A percentile compares a stretch with the other conserved stretches of the same genome.
Evolutionary conservation across 371 early-diverging fungal species (phyloP).

Genomic region (Mucor sp.): DNA sequence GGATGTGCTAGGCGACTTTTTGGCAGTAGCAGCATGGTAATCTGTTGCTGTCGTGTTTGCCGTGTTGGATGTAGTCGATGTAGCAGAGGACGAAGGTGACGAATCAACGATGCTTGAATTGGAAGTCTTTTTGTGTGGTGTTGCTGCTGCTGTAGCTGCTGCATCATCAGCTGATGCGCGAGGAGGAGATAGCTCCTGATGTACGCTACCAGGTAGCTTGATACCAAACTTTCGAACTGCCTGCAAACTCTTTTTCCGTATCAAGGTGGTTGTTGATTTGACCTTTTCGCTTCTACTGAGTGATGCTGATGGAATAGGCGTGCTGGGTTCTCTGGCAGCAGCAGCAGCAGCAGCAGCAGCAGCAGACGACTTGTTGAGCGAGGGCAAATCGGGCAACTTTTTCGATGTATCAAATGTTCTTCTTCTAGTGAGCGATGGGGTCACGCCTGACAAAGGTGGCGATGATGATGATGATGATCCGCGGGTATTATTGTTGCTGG

Average conservation of each 20-base stretch:
- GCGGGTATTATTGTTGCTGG: background rate
- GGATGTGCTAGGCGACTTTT: background rate
- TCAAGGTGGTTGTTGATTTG: slow-evolving; percentile 58
- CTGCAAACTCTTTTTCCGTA: slow-evolving; percentile 24
- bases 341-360: too few relatives aligned
- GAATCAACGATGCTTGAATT: background rate
- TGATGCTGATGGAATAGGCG: slow-evolving; percentile 72
- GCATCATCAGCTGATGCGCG: background rate
- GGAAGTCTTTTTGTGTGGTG: background rate
- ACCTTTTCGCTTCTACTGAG: slow-evolving; percentile 69
- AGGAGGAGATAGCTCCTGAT: background rate
- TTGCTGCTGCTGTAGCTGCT: background rate
- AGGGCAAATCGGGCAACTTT: slow-evolving; percentile 14
- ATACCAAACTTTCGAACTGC: slow-evolving; percentile 11
- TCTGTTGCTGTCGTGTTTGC: background rate
- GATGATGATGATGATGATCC: background rate
- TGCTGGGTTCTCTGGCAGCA: background rate
- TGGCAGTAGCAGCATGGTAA: background rate
- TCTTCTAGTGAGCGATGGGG: slow-evolving; percentile 7
- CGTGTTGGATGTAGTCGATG: background rate
- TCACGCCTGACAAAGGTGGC: background rate
- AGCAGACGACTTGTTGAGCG: background rate
- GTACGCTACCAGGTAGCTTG: background rate
- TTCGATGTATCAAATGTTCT: slow-evolving; percentile 22
- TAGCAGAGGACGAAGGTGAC: slow-evolving; percentile 1